phyloP scores from a whole-genome alignment of 2,329 filamentous ascomycete species.

The Mollisiaceae sp. region DNA sequence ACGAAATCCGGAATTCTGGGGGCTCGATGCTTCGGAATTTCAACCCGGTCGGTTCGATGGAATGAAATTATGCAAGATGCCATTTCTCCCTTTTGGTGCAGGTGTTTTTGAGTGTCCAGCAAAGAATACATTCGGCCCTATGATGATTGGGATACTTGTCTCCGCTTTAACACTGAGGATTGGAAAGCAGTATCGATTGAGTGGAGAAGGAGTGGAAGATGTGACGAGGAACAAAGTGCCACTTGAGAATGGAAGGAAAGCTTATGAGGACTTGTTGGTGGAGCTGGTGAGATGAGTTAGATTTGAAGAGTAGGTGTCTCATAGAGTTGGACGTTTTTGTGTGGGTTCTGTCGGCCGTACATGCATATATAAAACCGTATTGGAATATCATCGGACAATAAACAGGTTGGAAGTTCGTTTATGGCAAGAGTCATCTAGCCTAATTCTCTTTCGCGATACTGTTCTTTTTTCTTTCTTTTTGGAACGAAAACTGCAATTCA shows the following conservation, averaged over 20 bases:
- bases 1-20: slow-evolving; percentile 23
- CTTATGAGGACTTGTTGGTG: slow-evolving; percentile 3
- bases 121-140: slow-evolving; percentile 23
- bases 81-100: slow-evolving; percentile 27
- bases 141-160: slow-evolving; percentile 29
- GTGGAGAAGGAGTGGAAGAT: background rate
- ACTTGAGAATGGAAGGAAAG: background rate
- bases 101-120: slow-evolving; percentile 26
- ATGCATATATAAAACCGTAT: too few species aligned
- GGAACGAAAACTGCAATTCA: background rate
- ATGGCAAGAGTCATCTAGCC: too few species aligned
- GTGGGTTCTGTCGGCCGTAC: too few species aligned
- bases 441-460: too few species aligned
- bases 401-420: too few species aligned
- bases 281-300: background rate
- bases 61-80: background rate
- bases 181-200: slow-evolving; percentile 5
- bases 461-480: too few species aligned
- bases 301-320: background rate
- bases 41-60: slow-evolving; percentile 34
- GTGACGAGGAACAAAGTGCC: background rate
- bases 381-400: too few species aligned
- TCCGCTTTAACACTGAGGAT: slow-evolving; percentile 14
- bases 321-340: too few species aligned
- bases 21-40: slow-evolving; percentile 21